These are phyloP conservation scores for Candida pseudoviswanathii DNA, from an alignment of 1,139 yeast genomes.

Conservation along the genomic window DNA sequence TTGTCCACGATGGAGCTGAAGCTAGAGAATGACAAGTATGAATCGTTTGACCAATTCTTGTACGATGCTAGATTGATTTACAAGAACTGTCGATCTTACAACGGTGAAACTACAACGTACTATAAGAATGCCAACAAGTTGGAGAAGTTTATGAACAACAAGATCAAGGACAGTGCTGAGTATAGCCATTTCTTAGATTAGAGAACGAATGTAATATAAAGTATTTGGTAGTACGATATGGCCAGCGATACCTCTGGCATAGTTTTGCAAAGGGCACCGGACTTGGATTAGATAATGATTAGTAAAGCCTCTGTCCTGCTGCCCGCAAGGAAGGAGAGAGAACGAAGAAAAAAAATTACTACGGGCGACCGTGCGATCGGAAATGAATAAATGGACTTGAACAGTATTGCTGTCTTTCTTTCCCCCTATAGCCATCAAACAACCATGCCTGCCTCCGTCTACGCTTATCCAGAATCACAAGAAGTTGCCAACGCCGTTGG, in stretches of 20 bases:
- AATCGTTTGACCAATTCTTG: conserved; percentile 85
- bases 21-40: conserved; percentile 88
- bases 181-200: conserved; percentile 49
- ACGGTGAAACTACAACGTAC: conserved; percentile 87
- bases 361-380: background rate
- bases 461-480: conserved; percentile 53
- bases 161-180: conserved; percentile 82
- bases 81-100: conserved; percentile 87
- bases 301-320: background rate
- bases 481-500: conserved; percentile 65
- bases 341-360: background rate
- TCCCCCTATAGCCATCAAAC: background rate
- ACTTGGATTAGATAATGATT: conserved; percentile 2
- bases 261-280: background rate
- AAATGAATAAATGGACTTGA: background rate
- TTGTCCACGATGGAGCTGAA: conserved; percentile 92
- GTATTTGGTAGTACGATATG: background rate
- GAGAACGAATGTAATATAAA: background rate
- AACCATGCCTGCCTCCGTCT: conserved; percentile 41
- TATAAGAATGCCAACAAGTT: conserved; percentile 88
- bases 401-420: background rate
- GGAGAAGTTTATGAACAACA: conserved; percentile 81
- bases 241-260: background rate
- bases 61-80: conserved; percentile 86
- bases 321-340: background rate